These are phyloP conservation scores for Hirsutella minnesotensis DNA, from an alignment of 2,329 filamentous ascomycete species.

Conservation along the genomic window DNA sequence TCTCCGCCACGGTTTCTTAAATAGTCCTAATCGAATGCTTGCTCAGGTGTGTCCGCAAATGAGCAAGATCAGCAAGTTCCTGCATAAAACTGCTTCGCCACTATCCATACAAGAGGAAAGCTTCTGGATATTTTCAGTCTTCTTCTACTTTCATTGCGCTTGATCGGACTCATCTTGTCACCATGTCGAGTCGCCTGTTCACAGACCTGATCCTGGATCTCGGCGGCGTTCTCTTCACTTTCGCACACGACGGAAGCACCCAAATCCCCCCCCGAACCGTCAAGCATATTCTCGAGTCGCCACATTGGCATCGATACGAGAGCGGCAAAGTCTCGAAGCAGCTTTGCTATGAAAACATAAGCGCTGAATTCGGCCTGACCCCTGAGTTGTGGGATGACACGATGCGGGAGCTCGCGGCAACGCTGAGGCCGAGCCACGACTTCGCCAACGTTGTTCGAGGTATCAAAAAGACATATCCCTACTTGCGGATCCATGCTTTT, in stretches of 20 bases:
- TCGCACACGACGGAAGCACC: neutral
- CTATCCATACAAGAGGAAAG: too few relatives aligned
- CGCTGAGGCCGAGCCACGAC: neutral
- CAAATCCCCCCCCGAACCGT: neutral
- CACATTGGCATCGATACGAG: slow-evolving; percentile 2
- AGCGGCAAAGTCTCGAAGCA: slow-evolving; percentile 1
- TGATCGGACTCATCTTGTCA: too few relatives aligned
- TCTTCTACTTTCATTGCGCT: too few relatives aligned
- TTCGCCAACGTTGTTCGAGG: neutral
- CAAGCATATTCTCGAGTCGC: neutral
- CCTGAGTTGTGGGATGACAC: neutral
- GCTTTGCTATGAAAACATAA: neutral
- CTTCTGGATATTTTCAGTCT: too few relatives aligned
- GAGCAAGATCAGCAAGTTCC: too few relatives aligned
- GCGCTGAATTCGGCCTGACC: neutral
- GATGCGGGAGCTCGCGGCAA: neutral
- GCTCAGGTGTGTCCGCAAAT: too few relatives aligned
- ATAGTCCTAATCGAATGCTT: too few relatives aligned
- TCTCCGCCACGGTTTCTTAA: too few relatives aligned
- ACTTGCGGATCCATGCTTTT: slow-evolving; percentile 1
- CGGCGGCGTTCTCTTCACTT: neutral
- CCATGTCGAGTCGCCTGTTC: too few relatives aligned
- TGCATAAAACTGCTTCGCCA: too few relatives aligned
- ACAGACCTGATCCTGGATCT: neutral
- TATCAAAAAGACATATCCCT: neutral